Base-by-base conservation (phyloP, 208 protist species). In the Crithidia fasciculata region DNA sequence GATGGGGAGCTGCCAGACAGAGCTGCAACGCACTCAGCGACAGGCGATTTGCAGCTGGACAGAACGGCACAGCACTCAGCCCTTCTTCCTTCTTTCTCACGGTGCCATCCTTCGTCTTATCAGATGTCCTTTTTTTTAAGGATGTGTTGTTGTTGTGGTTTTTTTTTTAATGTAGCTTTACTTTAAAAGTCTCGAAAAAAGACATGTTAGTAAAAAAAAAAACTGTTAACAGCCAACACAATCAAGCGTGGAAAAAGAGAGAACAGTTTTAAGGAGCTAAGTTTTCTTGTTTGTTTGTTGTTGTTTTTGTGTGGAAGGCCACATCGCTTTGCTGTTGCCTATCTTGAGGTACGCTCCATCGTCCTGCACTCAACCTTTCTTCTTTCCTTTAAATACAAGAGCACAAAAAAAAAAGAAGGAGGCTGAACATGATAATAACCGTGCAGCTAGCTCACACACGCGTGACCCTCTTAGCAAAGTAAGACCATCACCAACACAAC, bases 191-290 rank as follows among this genome's bases (percentile, higher is more conserved):
- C 50, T 55, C 50, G 16, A 12, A 55, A 2, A 55, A 12, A 5
- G 50, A 55, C 50, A 18, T 18, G 45, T 49, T 49, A 49, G 45
- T 8, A 49, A 15, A 8, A 49, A 55, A 18, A 60, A 16, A 57
- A 59, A 16, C 13, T 43, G 16, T n/a, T 57, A 53, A 43, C 16
- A 52, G 12, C 54, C 15, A 15, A 28, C 12, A 49, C 9, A 49
- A 15, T 15, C 45, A 49, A 49, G 12, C 7, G 45, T 49, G 28
- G 28, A 28, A 47, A 52, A 63, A 39, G 41, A 28, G 40, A 40
- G 40, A 72, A 76, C 19, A 45, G 19, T 3, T 69, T 55, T 65
- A 78, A 81, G 70, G 71, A 19, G 12, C 37, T 59, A 72, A 66
- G 64, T 43, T 66, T 37, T 45, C 60, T 72, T 44, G n/a, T 19